Base-by-base conservation (phyloP, 192 early-diverging fungal genomes). In the Jimgerdemannia flammicorona region DNA sequence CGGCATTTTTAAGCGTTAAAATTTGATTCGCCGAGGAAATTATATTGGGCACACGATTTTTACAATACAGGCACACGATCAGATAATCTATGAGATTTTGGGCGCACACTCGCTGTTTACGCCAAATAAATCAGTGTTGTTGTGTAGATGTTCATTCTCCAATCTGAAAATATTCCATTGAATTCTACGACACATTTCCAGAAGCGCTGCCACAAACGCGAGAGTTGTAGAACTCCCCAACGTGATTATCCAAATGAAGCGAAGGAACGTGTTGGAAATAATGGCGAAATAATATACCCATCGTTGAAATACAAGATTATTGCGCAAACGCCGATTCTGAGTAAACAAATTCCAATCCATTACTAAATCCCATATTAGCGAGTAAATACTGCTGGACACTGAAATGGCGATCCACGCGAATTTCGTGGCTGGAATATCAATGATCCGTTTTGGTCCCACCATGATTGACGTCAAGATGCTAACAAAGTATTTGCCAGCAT, bases 151-250 rank as follows among this genome's bases (percentile, higher is more conserved):
- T 29, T 92, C 93, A 80, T 93, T 93, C 77, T 95, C 93, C 19
- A 95, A 77, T 3, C 93, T 89, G 77, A 93, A 92, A 63, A 95
- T 91, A 77, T 92, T 93, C 93, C 93, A 95, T 66, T 84, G 82
- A 74, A 90, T 89, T 40, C 93, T 90, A 67, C 88, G 84, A 73
- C 44, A 77, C 2, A 64, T 75, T 70, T 83, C 81, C 9, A 83
- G 64, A 18, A 66, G 3, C 17, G 78, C 81, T 3, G 73, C 44
- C 2, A 74, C 40, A 54, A 83, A 83, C 4, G 66, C 70, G n/a
- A 77, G 1, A 29, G 75, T 7, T 17, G 64, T 66, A 43, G 76
- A 29, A 4, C 77, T 66, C 67, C 2, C 7, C 40, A 68, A 2
- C 64, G 79, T 83, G 6, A 85, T 72, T 44, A 89, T 82, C 92